Evolutionary conservation across 352 stramenopile genomes (phyloP), one percentile per base, ranked within the genome.

Genomic region (Phytophthora pini): DNA sequence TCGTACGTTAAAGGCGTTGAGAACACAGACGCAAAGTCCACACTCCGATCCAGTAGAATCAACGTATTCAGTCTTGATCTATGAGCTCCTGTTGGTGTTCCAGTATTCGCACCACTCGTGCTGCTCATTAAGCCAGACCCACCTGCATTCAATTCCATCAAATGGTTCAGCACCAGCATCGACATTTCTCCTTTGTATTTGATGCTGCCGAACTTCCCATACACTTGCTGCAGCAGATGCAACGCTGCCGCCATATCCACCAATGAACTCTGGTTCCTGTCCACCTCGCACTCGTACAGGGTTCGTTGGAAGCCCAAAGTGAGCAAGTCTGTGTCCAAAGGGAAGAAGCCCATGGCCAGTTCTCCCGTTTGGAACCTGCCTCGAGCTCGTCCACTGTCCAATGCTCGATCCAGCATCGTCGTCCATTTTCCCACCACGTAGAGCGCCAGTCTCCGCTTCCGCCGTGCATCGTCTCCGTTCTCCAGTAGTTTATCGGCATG

Each of bases 101-200:
- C 63, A 46, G 38, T 46, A 40, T 9, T 64, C 38, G 43, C 34
- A 15, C 7, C 24, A 22, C 50, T 24, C 2, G 26, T 41, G 11
- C 48, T 49, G 29, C 67, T 65, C 32, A 61, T 70, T 45, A 63
- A 48, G 11, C 47, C 53, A 7, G 61, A 66, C 1, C 54, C 60
- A 22, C 49, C 44, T 20, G 59, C 74, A 55, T 75, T 71, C 45
- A 81, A 61, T 55, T 89, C 76, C 70, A 93, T 77, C 39, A 94
- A 61, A 38, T 86, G 77, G 20, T 90, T 81, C 17, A 89, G 61
- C 22, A 93, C 80, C 7, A 87, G 70, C 70, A 87, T 90, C 9
- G 82, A 74, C 34, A 92, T 53, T 38, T 93, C 80, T 9, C 86
- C 86, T 53, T 94, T 94, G 72, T 89, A 90, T 56, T 94, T 90